Evolutionary conservation across 2,329 filamentous ascomycete species (phyloP), one percentile per base, ranked within the genome.

Genomic region (Aspergillus ochraceus): DNA sequence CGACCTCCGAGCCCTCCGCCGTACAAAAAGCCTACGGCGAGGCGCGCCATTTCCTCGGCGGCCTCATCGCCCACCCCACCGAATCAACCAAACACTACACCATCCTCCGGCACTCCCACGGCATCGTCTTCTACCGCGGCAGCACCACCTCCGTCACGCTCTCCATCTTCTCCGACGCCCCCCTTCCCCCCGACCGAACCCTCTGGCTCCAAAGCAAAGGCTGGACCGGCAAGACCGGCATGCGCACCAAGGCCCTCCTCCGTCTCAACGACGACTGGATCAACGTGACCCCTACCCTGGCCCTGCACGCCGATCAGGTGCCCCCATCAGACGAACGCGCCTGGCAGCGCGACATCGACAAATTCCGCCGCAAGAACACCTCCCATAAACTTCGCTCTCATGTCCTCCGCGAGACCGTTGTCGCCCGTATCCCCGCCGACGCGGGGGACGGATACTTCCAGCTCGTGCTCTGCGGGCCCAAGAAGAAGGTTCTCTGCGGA

Each of bases 201-300:
- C 70, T 90, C 14, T 91, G 87, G 86, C 76, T 91, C 26, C 88
- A 91, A 75, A 82, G 82, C 60, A 88, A 87, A 64, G 89, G 88
- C 2, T 90, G 81, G 76, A 86, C 86, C 0, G 89, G 89, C 4
- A 87, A 88, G 68, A 81, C 87, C 52, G 89, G 89, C 19, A 89
- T 91, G 84, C 81, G 81, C 6, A 76, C 87, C 29, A 89, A 88
- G 69, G 84, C 87, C 0, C 71, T 90, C 1, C 75, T 90, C 39
- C 84, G 87, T 8, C 80, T 83, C 0, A 84, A 81, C 12, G 79
- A 81, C 8, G 80, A 77, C 66, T 91, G 89, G 88, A 77, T 90
- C 12, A 83, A 91, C 59, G 88, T 90, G 2, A 91, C 89, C 0
- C 89, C 89, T 0, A 77, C 77, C 0, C 73, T 79, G 2, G 77